Evolutionary conservation across 805 yeast genomes (phyloP).

Genomic region (Saturnispora ahearnii): DNA sequence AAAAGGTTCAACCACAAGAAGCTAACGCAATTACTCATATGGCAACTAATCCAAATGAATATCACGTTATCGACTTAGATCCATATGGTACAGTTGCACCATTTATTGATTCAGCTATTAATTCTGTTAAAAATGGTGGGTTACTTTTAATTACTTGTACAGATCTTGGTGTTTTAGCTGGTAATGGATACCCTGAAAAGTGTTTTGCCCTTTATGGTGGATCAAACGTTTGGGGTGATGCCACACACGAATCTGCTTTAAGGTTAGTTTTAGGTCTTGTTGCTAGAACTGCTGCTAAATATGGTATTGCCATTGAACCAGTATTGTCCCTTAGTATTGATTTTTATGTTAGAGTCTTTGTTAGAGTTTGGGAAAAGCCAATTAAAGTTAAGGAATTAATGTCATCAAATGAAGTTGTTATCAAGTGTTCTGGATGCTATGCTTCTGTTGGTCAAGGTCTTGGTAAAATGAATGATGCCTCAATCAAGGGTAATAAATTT

Average conservation of each 20-base stretch:
- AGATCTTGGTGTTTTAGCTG: slow-evolving; percentile 91
- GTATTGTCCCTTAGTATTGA: slow-evolving; percentile 79
- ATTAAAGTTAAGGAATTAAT: slow-evolving; percentile 72
- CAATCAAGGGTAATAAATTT: slow-evolving; percentile 32
- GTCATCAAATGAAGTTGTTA: slow-evolving; percentile 65
- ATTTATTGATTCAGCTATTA: slow-evolving; percentile 85
- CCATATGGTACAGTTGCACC: slow-evolving; percentile 98
- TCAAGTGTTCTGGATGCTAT: slow-evolving; percentile 85
- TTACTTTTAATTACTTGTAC: slow-evolving; percentile 88
- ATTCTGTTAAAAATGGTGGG: slow-evolving; percentile 77
- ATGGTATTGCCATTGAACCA: slow-evolving; percentile 83
- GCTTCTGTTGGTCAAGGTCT: slow-evolving; percentile 60
- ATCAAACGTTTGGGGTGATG: slow-evolving; percentile 72
- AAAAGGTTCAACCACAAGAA: slow-evolving; percentile 54
- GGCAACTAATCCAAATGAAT: slow-evolving; percentile 45
- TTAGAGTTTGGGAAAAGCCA: slow-evolving; percentile 71
- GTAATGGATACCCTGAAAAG: slow-evolving; percentile 93
- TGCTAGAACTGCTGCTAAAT: slow-evolving; percentile 78
- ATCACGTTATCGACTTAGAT: slow-evolving; percentile 87
- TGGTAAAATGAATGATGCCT: slow-evolving; percentile 46
- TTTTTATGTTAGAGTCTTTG: slow-evolving; percentile 81
- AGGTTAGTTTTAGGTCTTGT: slow-evolving; percentile 73
- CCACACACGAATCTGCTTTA: slow-evolving; percentile 89
- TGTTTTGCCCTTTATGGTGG: slow-evolving; percentile 95
- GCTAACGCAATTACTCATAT: slow-evolving; percentile 90